Evolutionary conservation across 495 filamentous ascomycete species (phyloP).

Genomic region (Daldinia bambusicola): DNA sequence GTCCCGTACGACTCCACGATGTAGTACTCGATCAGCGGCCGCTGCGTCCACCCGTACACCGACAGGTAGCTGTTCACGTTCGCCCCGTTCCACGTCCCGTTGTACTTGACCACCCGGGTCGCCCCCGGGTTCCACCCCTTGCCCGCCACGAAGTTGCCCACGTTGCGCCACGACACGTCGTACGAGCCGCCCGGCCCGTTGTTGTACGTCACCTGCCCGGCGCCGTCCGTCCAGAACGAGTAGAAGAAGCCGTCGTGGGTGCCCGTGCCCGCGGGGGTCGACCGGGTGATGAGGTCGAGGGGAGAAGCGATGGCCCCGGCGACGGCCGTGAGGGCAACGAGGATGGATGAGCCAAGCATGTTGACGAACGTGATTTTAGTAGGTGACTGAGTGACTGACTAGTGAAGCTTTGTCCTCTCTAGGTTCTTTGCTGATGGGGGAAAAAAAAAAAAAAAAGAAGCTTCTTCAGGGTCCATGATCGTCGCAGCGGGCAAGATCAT

Average conservation of each 20-base stretch:
- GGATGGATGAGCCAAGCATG: slow-evolving; percentile 48
- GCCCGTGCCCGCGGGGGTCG: slow-evolving; percentile 56
- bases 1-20: slow-evolving; percentile 65
- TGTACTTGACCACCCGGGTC: slow-evolving; percentile 55
- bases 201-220: slow-evolving; percentile 64
- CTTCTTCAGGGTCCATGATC: slow-evolving; percentile 25
- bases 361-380: slow-evolving; percentile 15
- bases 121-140: slow-evolving; percentile 70
- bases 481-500: slow-evolving; percentile 18
- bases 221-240: slow-evolving; percentile 73
- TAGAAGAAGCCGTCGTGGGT: slow-evolving; percentile 70
- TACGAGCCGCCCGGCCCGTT: slow-evolving; percentile 67
- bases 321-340: slow-evolving; percentile 52
- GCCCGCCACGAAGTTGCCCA: slow-evolving; percentile 72
- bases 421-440: background rate
- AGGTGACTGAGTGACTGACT: background rate
- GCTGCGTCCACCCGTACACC: slow-evolving; percentile 69
- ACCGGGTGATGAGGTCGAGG: slow-evolving; percentile 44
- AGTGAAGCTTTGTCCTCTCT: background rate
- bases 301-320: slow-evolving; percentile 56
- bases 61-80: slow-evolving; percentile 64
- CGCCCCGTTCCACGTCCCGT: slow-evolving; percentile 60
- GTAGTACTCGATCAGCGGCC: slow-evolving; percentile 71
- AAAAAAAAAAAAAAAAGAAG: slow-evolving; percentile 8
- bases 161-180: slow-evolving; percentile 66